Evolutionary conservation across 257 asterid species (phyloP).

Genomic region (Parsonsia alboflavescens): DNA sequence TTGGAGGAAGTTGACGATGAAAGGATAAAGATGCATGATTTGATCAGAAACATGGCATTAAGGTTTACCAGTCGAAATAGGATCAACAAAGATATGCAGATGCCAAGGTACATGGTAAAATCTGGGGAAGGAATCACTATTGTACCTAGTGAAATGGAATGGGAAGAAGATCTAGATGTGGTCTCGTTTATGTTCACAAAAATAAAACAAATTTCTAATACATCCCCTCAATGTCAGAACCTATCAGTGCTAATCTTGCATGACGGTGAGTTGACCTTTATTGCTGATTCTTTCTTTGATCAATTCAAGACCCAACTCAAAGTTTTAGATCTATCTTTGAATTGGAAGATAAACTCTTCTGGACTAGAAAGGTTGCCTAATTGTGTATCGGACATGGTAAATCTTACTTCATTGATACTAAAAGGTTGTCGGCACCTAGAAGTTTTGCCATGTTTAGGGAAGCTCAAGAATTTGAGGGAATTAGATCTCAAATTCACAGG

Average conservation of each 20-base stretch:
- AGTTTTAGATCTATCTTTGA: not conserved
- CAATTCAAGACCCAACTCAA: not conserved
- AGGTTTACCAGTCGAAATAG: slow-evolving; percentile 10
- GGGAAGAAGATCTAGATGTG: slow-evolving; percentile 25
- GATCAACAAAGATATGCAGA: too few relatives aligned
- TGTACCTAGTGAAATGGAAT: slow-evolving; percentile 12
- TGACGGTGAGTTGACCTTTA: slow-evolving; percentile 22
- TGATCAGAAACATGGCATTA: slow-evolving; percentile 33
- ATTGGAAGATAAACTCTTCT: slow-evolving; percentile 19
- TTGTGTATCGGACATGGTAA: slow-evolving; percentile 24
- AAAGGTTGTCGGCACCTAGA: slow-evolving; percentile 15
- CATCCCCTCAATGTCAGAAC: slow-evolving; percentile 25
- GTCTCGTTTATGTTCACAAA: slow-evolving; percentile 27
- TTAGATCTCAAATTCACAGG: slow-evolving; percentile 20
- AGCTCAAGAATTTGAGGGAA: slow-evolving; percentile 21
- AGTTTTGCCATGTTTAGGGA: slow-evolving; percentile 21
- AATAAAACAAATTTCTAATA: slow-evolving; percentile 19
- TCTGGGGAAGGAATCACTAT: slow-evolving; percentile 22
- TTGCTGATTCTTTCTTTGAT: slow-evolving; percentile 28
- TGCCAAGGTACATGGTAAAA: slow-evolving; percentile 27
- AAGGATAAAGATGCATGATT: slow-evolving; percentile 29
- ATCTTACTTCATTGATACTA: slow-evolving; percentile 27
- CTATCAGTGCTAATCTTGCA: slow-evolving; percentile 28
- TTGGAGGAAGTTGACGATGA: slow-evolving; percentile 17
- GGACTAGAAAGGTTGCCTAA: slow-evolving; percentile 22